These are phyloP conservation scores for Verbena officinalis DNA, from an alignment of 257 asterid species.

Conservation along the genomic window DNA sequence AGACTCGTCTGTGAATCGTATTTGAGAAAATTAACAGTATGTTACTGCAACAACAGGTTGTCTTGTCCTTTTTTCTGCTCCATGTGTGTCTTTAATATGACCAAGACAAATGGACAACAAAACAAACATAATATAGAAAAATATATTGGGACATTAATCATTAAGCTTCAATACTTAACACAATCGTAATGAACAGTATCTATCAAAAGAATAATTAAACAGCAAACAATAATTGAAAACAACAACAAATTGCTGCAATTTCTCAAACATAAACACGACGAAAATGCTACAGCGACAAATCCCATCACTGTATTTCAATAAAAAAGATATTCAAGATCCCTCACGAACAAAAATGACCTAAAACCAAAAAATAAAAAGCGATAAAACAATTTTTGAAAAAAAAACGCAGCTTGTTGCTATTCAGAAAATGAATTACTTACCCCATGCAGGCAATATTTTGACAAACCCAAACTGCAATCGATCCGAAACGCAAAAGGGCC, in stretches of 20 bases:
- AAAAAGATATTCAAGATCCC: slow-evolving; percentile 10
- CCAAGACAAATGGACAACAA: background rate
- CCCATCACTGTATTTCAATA: slow-evolving; percentile 10
- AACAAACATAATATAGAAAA: background rate
- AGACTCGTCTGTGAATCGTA: too few relatives aligned
- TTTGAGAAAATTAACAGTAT: too few relatives aligned
- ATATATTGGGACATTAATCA: background rate
- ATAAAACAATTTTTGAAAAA: background rate
- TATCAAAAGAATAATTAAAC: background rate
- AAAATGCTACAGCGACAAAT: background rate
- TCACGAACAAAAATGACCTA: slow-evolving; percentile 2
- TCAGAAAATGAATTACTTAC: slow-evolving; percentile 45
- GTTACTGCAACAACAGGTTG: too few relatives aligned
- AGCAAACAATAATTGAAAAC: slow-evolving; percentile 5
- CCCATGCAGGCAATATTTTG: slow-evolving; percentile 73
- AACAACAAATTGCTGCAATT: background rate
- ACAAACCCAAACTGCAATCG: slow-evolving; percentile 61
- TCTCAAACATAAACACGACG: background rate
- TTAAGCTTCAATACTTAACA: slow-evolving; percentile 5
- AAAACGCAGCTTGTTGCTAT: background rate
- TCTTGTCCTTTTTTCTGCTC: background rate
- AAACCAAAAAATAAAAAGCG: slow-evolving; percentile 9
- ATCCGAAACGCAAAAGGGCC: slow-evolving; percentile 58
- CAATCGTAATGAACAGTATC: background rate
- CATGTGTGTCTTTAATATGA: background rate